phyloP scores from a whole-genome alignment of 106 monocot genomes.

The Dendrobium huoshanense region DNA sequence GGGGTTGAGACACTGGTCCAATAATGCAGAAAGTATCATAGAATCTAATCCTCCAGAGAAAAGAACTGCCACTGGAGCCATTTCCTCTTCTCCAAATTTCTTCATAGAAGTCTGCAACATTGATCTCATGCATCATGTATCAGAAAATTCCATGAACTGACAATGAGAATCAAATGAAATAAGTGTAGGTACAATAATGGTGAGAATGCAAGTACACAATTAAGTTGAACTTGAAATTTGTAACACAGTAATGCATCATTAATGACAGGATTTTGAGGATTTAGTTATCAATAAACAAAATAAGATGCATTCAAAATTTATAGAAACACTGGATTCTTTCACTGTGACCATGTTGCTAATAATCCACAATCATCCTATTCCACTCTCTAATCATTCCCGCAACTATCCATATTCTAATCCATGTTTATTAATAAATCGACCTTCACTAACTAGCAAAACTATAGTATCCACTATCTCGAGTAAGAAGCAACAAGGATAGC shows the following conservation, averaged over 20 bases:
- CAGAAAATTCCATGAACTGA: neutral
- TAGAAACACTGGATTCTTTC: neutral
- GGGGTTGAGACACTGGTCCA: conserved; percentile 65
- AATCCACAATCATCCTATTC: neutral
- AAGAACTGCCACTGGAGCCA: conserved; percentile 69
- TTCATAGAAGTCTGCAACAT: conserved; percentile 23
- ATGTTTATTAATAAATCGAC: neutral
- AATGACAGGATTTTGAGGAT: neutral
- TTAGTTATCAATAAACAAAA: conserved; percentile 1
- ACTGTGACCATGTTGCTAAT: neutral
- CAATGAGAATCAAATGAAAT: neutral
- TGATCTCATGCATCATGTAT: neutral
- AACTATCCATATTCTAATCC: neutral
- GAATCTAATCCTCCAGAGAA: conserved; percentile 98
- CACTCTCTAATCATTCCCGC: conserved; percentile 6
- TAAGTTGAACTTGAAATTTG: neutral
- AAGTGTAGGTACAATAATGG: neutral
- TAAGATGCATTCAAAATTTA: neutral
- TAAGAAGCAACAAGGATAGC: neutral
- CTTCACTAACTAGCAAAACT: neutral
- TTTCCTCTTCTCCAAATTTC: conserved; percentile 20
- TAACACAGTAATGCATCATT: neutral
- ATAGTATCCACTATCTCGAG: neutral
- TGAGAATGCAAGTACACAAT: conserved; percentile 1
- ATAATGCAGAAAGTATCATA: conserved; percentile 90